These are phyloP conservation scores for Botrytis squamosa DNA, from an alignment of 2,329 filamentous ascomycete species.

Conservation along the genomic window DNA sequence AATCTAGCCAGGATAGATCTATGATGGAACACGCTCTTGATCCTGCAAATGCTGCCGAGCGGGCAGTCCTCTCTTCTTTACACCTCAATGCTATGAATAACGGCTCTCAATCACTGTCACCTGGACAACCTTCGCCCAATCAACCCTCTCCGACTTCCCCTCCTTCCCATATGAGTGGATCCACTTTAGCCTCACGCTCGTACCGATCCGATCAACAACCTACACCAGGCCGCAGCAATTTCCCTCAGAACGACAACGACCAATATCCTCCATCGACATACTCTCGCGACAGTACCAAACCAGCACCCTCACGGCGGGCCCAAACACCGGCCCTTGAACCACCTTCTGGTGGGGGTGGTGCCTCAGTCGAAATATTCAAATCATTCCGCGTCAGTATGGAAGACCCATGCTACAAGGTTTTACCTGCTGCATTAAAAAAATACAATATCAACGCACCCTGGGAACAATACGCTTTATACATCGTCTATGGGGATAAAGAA, in stretches of 20 bases:
- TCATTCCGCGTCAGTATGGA: constrained; percentile 98
- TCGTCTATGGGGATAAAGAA: constrained; percentile 98
- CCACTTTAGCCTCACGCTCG: constrained; percentile 58
- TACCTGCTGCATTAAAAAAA: constrained; percentile 92
- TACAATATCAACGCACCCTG: constrained; percentile 98
- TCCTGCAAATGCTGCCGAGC: constrained; percentile 65
- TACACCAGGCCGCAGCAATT: constrained; percentile 55
- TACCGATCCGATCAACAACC: constrained; percentile 56
- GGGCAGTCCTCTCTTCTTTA: constrained; percentile 65
- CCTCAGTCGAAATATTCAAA: constrained; percentile 94
- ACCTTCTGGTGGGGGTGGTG: constrained; percentile 47
- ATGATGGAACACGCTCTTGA: constrained; percentile 65
- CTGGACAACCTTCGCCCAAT: constrained; percentile 61
- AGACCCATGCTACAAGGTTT: constrained; percentile 94
- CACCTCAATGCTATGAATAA: constrained; percentile 71
- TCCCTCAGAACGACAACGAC: constrained; percentile 50
- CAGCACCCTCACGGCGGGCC: constrained; percentile 51
- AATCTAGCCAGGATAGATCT: constrained; percentile 55
- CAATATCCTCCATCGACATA: constrained; percentile 35
- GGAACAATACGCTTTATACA: constrained; percentile 96
- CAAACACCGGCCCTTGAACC: constrained; percentile 64
- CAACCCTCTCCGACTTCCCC: constrained; percentile 70
- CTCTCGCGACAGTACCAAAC: constrained; percentile 38
- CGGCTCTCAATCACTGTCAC: constrained; percentile 53
- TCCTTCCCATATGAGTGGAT: constrained; percentile 41